Evolutionary conservation across 2,329 filamentous ascomycete genomes (phyloP).

Genomic region (Alternaria hordeiaustralica): DNA sequence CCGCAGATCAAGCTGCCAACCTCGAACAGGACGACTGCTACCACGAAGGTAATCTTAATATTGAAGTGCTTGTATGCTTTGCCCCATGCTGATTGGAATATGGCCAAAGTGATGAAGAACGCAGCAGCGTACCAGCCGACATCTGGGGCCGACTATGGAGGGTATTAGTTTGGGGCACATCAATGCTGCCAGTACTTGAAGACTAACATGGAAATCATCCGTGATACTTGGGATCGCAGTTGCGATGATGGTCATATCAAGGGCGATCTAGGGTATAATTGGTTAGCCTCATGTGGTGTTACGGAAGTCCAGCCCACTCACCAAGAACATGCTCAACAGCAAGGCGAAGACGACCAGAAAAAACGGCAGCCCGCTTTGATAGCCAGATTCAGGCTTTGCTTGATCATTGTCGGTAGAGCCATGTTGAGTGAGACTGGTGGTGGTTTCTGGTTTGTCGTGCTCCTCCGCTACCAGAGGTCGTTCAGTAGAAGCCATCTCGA

Average conservation of each 20-base stretch:
- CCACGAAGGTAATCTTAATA: constrained; percentile 47
- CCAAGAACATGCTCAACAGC: background rate
- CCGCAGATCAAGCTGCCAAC: constrained; percentile 62
- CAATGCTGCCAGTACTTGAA: constrained; percentile 5
- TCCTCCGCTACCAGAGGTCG: too few relatives aligned
- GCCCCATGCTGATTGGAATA: background rate
- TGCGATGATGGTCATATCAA: constrained; percentile 29
- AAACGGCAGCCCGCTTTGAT: too few relatives aligned
- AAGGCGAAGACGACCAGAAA: background rate
- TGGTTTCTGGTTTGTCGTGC: too few relatives aligned
- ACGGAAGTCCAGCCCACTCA: background rate
- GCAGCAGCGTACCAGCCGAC: constrained; percentile 32
- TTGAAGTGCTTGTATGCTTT: constrained; percentile 52
- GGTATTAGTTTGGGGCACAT: too few relatives aligned
- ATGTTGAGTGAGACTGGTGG: too few relatives aligned
- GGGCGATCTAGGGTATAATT: too few relatives aligned
- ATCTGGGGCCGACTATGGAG: constrained; percentile 7
- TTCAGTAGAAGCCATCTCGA: too few relatives aligned
- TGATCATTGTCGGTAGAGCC: too few relatives aligned
- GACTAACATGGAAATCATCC: constrained; percentile 26
- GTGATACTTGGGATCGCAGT: constrained; percentile 42
- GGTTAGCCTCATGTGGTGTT: too few relatives aligned
- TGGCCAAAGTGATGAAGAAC: background rate
- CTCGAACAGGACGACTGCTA: constrained; percentile 57
- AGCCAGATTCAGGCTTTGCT: too few relatives aligned